These are phyloP conservation scores for Cymbidium sinense DNA, from an alignment of 106 monocot genomes.

Conservation along the genomic window DNA sequence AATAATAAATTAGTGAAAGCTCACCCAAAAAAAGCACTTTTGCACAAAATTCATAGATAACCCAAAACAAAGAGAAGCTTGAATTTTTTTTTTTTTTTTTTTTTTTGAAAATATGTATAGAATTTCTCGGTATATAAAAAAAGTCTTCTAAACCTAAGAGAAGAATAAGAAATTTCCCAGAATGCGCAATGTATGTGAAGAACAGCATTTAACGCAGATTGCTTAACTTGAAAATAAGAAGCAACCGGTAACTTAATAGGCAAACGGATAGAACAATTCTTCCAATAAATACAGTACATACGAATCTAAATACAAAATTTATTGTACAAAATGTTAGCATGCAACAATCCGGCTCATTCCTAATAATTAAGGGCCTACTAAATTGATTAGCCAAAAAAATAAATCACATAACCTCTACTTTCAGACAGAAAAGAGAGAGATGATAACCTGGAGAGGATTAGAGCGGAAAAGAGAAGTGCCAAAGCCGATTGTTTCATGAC, in stretches of 20 bases:
- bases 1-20: not conserved
- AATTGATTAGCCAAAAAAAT: not conserved
- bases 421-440: not conserved
- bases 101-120: no score
- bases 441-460: slow-evolving; percentile 9
- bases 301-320: not conserved
- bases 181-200: not conserved
- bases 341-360: not conserved
- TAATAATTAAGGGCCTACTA: not conserved
- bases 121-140: no score
- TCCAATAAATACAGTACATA: not conserved
- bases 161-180: no score
- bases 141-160: no score
- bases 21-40: not conserved
- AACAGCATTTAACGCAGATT: not conserved
- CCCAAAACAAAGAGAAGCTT: no score
- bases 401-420: not conserved
- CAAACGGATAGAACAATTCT: not conserved
- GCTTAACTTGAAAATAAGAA: not conserved
- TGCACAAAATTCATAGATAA: not conserved
- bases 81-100: not conserved
- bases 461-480: slow-evolving; percentile 7
- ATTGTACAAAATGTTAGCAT: not conserved
- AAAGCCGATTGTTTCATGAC: slow-evolving; percentile 3
- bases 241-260: not conserved